phyloP scores from a whole-genome alignment of 192 early-diverging fungal genomes.

The Gigaspora rosea region DNA sequence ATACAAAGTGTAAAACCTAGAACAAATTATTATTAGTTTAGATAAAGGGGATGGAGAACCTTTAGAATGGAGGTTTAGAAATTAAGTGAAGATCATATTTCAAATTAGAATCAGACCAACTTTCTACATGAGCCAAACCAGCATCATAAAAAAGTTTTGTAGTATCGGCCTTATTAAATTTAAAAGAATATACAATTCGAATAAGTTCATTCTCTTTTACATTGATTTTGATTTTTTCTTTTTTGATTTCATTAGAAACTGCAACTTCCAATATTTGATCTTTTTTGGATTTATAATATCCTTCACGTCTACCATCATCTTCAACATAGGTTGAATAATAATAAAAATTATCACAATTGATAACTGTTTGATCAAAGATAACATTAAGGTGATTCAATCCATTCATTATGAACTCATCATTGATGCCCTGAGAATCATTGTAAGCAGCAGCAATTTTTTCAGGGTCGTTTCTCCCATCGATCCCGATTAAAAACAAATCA shows the following conservation, averaged over 20 bases:
- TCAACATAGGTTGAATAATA: conserved; percentile 78
- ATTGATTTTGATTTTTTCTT: conserved; percentile 37
- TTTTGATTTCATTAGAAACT: neutral
- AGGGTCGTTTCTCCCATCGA: conserved; percentile 79
- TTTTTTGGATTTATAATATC: conserved; percentile 66
- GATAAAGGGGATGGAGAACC: too few relatives aligned
- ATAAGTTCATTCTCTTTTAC: conserved; percentile 81
- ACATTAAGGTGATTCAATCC: conserved; percentile 76
- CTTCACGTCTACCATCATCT: conserved; percentile 72
- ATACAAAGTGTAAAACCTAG: too few relatives aligned
- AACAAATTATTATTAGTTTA: too few relatives aligned
- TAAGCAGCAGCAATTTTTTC: conserved; percentile 76
- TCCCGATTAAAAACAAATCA: conserved; percentile 82
- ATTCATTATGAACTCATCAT: conserved; percentile 83
- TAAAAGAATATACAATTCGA: conserved; percentile 88
- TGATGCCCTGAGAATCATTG: conserved; percentile 78
- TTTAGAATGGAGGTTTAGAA: conserved; percentile 58
- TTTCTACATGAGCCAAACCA: conserved; percentile 47
- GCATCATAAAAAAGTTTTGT: conserved; percentile 49
- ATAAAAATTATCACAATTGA: conserved; percentile 64
- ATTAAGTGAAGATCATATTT: conserved; percentile 62
- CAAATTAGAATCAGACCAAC: conserved; percentile 55
- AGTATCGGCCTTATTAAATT: conserved; percentile 67
- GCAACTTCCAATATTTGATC: conserved; percentile 55
- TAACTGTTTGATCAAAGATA: conserved; percentile 61